Percentiles rank a stretch among this genome's conserved stretches.
Conservation (phyloP, 331 rosid species). For the Saraca asoca region DNA sequence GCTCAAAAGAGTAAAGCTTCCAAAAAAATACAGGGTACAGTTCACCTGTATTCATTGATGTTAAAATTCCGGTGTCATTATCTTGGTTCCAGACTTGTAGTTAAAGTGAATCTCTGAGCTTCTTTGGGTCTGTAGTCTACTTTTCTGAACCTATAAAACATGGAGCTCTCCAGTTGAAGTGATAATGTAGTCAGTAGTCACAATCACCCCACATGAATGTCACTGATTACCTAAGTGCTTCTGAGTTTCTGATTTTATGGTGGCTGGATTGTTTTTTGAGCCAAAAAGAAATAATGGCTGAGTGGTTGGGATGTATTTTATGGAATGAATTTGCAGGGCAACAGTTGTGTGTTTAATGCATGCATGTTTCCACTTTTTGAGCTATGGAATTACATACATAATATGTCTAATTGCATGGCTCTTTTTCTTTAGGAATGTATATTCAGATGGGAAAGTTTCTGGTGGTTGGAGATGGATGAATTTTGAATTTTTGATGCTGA, state of each 20-base stretch:
- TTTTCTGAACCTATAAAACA: slow-evolving; percentile 6
- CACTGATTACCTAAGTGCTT: slow-evolving; percentile 1
- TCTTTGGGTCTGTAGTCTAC: slow-evolving; percentile 27
- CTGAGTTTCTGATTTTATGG: slow-evolving; percentile 16
- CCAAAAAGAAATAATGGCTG: neutral
- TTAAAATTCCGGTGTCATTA: slow-evolving; percentile 20
- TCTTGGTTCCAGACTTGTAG: slow-evolving; percentile 30
- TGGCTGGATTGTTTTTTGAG: slow-evolving; percentile 13
- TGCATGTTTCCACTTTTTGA: slow-evolving; percentile 11
- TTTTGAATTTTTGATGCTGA: slow-evolving; percentile 12
- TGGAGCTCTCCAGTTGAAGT: neutral
- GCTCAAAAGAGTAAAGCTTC: slow-evolving; percentile 65
- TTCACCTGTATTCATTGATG: slow-evolving; percentile 8
- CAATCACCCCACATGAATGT: too few relatives aligned
- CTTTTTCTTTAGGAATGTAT: neutral
- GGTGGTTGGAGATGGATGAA: slow-evolving; percentile 12
- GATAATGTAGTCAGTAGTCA: too few relatives aligned
- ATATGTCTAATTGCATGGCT: slow-evolving; percentile 2
- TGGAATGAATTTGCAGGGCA: too few relatives aligned
- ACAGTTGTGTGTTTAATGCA: neutral
- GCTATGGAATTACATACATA: slow-evolving; percentile 22
- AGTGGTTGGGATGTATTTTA: neutral
- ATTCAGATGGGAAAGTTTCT: slow-evolving; percentile 25
- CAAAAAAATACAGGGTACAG: slow-evolving; percentile 67
- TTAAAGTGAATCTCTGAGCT: slow-evolving; percentile 10